These are phyloP conservation scores for Mariannaea elegans DNA, from an alignment of 2,329 filamentous ascomycete genomes.

Conservation along the genomic window DNA sequence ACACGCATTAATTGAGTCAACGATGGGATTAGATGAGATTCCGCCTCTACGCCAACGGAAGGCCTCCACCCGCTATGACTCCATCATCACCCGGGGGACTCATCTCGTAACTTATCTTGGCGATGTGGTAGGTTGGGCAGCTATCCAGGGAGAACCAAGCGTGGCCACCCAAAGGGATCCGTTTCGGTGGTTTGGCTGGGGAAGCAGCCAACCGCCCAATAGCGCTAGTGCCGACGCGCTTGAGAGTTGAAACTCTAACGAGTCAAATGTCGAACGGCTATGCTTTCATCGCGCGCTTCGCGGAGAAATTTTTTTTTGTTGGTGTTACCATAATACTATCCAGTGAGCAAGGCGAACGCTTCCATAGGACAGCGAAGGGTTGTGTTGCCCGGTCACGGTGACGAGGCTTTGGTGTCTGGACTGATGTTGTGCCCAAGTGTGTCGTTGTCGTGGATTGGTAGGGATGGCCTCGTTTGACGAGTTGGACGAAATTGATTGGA, in stretches of 20 bases:
- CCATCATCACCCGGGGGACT: not conserved
- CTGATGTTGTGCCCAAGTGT: too few relatives aligned
- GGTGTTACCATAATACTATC: not conserved
- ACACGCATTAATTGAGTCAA: constrained; percentile 20
- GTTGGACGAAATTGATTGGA: constrained; percentile 6
- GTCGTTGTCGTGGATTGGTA: not conserved
- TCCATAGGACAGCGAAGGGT: not conserved
- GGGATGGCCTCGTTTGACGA: not conserved
- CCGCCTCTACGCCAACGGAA: constrained; percentile 20
- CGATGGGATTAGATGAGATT: constrained; percentile 24
- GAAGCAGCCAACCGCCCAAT: not conserved
- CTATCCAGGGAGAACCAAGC: constrained; percentile 13
- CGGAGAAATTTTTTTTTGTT: not conserved
- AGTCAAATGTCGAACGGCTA: not conserved
- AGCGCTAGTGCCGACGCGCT: not conserved
- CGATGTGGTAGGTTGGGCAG: constrained; percentile 17
- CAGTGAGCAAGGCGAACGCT: not conserved
- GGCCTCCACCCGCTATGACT: not conserved
- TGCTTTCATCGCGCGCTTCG: not conserved
- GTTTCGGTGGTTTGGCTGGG: not conserved
- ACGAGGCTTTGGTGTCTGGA: not conserved
- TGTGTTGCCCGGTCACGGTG: not conserved
- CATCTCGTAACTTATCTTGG: not conserved
- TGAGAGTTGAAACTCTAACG: not conserved
- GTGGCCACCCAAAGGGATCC: constrained; percentile 27